These are phyloP conservation scores for Prunus salicina DNA, from an alignment of 306 rosid genomes.

Conservation along the genomic window DNA sequence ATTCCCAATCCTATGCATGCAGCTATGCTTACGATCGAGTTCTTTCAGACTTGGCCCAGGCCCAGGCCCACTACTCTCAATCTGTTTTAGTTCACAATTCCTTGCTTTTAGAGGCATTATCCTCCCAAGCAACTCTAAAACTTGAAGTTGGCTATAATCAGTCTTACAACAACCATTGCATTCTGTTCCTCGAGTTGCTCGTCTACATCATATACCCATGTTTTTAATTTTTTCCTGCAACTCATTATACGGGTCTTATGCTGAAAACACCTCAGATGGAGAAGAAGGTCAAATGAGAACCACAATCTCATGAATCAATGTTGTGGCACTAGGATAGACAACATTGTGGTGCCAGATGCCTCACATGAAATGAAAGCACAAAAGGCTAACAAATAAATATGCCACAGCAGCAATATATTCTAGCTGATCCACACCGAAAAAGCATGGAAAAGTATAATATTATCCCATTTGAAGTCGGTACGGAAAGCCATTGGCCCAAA, in stretches of 20 bases:
- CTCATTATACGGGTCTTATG: conserved; percentile 57
- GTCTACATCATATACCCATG: conserved; percentile 56
- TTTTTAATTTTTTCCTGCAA: not conserved
- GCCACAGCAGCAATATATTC: not conserved
- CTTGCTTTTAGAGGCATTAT: too few relatives aligned
- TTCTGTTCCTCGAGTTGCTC: too few relatives aligned
- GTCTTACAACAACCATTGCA: not conserved
- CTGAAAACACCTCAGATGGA: conserved; percentile 25
- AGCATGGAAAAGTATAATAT: not conserved
- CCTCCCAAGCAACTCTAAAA: too few relatives aligned
- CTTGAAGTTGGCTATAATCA: too few relatives aligned
- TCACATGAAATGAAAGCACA: not conserved
- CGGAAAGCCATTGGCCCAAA: not conserved
- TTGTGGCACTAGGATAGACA: not conserved
- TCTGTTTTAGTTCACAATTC: too few relatives aligned
- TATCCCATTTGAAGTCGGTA: not conserved
- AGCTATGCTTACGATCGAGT: too few relatives aligned
- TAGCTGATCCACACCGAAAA: not conserved
- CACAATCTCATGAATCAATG: not conserved
- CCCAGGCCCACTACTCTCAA: too few relatives aligned
- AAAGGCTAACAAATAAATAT: not conserved
- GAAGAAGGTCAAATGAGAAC: conserved; percentile 25
- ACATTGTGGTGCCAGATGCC: not conserved
- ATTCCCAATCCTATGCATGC: too few relatives aligned
- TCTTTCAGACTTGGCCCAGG: too few relatives aligned